Base-by-base conservation (phyloP, 805 yeast species). In the Candida ortonii region DNA sequence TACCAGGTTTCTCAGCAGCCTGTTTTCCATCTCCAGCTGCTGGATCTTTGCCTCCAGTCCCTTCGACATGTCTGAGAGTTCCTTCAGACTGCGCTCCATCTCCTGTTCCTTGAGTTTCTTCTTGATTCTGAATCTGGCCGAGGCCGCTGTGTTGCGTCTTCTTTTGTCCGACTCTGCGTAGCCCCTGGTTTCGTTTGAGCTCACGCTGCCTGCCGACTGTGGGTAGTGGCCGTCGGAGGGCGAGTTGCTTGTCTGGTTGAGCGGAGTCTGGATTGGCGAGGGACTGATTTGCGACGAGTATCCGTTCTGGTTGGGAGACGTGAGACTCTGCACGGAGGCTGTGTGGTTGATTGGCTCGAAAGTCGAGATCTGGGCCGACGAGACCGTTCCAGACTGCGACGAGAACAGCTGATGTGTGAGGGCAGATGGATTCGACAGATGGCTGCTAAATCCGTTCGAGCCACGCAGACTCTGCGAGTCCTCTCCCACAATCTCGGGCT, bases 41-140 rank as follows among this genome's bases (percentile, higher is more conserved):
- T 80, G 80, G 39, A 93, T 76, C 53, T 79, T 79, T 52, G 74
- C 70, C 58, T 88, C 95, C 43, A 88, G 68, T 15, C 66, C 65
- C 30, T 67, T 62, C 11, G 89, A 79, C 41, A 75, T 62, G 20
- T 84, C 89, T 48, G 77, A 78, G 49, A 90, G 68, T 40, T 83
- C 89, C 48, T 76, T 74, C 13, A 89, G 72, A 39, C 72, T 77
- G 39, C 78, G 68, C 61, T 89, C 96, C 79, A 90, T 74, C 56
- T 89, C 90, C 62, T 84, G 93, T 63, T 90, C 97, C 59, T 86
- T 84, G 62, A 83, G 53, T 71, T 90, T 89, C 77, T 85, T 88
- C 72, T 86, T 87, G 55, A 87, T 76, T 45, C 98, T 73, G 68
- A 90, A 90, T 41, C 97, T 70, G 4, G 97, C 97, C 14, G 90